Conservation (phyloP, 441 rosid genomes). For the Populus hybrid region DNA sequence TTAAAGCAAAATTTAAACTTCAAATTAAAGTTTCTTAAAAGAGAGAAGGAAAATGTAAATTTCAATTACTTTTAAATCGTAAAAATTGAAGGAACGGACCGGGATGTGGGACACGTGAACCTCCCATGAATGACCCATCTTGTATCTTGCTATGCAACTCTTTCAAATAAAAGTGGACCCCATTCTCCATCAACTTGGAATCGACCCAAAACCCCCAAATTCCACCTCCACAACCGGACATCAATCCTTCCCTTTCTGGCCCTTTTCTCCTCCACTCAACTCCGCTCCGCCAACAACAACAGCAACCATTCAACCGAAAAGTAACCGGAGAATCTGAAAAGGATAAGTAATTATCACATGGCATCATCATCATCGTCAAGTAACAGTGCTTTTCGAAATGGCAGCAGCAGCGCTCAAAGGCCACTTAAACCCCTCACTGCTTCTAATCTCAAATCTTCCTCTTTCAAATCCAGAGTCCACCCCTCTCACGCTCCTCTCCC, state of each 20-base stretch:
- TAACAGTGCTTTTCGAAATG: conserved; percentile 43
- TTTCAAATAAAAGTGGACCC: conserved; percentile 21
- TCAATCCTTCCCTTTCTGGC: background rate
- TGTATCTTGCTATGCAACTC: conserved; percentile 23
- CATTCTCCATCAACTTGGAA: conserved; percentile 23
- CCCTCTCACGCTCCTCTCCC: conserved; percentile 38
- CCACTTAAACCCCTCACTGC: conserved; percentile 37
- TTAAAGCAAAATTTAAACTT: too few species aligned
- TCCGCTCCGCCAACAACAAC: background rate
- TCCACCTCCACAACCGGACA: background rate
- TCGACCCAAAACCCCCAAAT: conserved; percentile 4
- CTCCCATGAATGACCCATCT: conserved; percentile 10
- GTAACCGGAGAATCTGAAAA: background rate
- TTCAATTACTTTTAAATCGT: background rate
- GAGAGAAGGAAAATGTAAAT: background rate
- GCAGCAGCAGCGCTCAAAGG: conserved; percentile 37
- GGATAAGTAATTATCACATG: conserved; percentile 29
- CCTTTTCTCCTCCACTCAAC: too few species aligned
- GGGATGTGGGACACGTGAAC: background rate
- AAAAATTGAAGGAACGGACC: too few species aligned
- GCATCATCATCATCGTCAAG: conserved; percentile 30
- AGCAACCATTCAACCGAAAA: background rate
- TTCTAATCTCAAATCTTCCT: conserved; percentile 59
- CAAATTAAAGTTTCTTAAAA: too few species aligned
- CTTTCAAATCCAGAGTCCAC: conserved; percentile 63